Evolutionary conservation across 345 rosid genomes (phyloP), one percentile per base, ranked within the genome.

Genomic region (Hirschfeldia incana): DNA sequence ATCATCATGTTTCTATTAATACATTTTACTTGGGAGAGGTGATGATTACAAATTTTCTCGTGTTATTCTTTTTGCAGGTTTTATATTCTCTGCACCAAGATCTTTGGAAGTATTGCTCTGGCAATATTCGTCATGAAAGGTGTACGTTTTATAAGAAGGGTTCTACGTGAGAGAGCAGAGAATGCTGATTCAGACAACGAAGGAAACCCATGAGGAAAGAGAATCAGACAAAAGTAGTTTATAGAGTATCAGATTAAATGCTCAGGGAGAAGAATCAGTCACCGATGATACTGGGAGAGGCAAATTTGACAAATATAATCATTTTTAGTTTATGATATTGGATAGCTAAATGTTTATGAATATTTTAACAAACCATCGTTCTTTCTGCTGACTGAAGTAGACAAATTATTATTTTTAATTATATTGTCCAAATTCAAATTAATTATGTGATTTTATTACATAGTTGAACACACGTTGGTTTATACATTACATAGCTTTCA

Each of bases 31-130:
- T 58, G 21, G 11, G 10, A 3, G 51, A 11, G 57, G 42, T 34
- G 16, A 60, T 61, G 67, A 39, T 11, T 10, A 2, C 17, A 51
- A 51, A 51, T 51, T 51, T 51, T 51, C 21, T 51, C 5, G 57
- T 51, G 57, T 51, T 51, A n/a, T 15, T n/a, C n/a, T 15, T 51
- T 51, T n/a, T 51, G 57, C 7, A 73, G 76, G 76, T 17, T 4
- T 63, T 63, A 21, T 46, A 32, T 73, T 1, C 7, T 10, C 32
- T 7, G 11, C 3, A 33, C 51, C 46, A 9, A 30, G 46, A 16
- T 73, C 60, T 44, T 62, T 0, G 69, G 69, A 49, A 6, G 17
- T 17, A 3, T 73, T 42, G 77, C 13, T 46, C 16, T 73, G 32
- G 62, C 69, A 46, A 1, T 42, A 49, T 49, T 44, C n/a, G 5